phyloP scores from a whole-genome alignment of 805 yeast species.

The Ogataea glucozyma region DNA sequence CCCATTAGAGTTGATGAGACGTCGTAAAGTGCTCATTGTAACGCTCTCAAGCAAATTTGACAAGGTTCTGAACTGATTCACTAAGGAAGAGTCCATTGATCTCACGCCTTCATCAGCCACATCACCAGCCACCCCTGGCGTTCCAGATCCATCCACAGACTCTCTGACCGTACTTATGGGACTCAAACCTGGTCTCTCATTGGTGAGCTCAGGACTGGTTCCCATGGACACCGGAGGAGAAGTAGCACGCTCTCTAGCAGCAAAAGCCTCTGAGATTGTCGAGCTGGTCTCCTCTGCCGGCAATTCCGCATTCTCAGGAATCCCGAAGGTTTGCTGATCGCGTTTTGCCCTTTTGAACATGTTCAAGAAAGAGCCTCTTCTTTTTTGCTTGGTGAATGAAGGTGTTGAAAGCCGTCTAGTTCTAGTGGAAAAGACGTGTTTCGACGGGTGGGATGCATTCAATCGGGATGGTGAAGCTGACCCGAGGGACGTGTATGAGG shows the following conservation, averaged over 20 bases:
- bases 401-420: conserved; percentile 21
- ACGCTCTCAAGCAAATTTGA: conserved; percentile 30
- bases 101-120: no score
- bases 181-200: neutral
- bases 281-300: neutral
- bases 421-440: conserved; percentile 3
- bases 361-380: conserved; percentile 13
- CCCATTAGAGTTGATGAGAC: conserved; percentile 21
- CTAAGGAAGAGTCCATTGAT: conserved; percentile 20
- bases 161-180: no score
- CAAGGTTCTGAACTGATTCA: conserved; percentile 30
- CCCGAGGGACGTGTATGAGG: neutral
- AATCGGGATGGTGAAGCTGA: conserved; percentile 1
- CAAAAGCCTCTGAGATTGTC: neutral
- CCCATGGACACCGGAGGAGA: no score
- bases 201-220: no score
- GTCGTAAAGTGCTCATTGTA: conserved; percentile 27
- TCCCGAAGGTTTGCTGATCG: neutral
- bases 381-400: conserved; percentile 11
- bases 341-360: conserved; percentile 10
- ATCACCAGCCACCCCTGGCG: no score
- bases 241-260: neutral
- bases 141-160: no score
- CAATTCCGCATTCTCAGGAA: neutral
- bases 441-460: conserved; percentile 2